Evolutionary conservation across 2,329 filamentous ascomycete genomes (phyloP), one percentile per base, ranked within the genome.

Genomic region (Pyrenochaeta sp.): DNA sequence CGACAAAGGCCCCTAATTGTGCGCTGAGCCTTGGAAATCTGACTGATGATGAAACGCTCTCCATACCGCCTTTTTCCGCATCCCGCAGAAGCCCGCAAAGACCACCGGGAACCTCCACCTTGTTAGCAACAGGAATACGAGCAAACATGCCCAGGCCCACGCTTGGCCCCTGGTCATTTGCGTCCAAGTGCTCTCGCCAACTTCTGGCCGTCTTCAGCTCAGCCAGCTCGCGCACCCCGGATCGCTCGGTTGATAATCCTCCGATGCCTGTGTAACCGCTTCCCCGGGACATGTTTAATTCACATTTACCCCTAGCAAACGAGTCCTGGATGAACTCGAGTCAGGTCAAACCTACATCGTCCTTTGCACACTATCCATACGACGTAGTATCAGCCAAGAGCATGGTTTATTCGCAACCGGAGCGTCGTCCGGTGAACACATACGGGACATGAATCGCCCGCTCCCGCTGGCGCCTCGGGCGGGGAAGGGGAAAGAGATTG

Each of bases 201-300:
- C 23, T 14, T 22, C 19, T 14, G 19, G 21, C 23, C n/a, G n/a
- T n/a, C 31, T 43, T 24, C 22, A 22, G 35, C 28, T 38, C 22
- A 30, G 27, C 37, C 40, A 42, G 50, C 44, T 48, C 28, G 41
- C 26, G 21, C 36, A 38, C 36, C 35, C 46, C 48, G 45, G 39
- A 38, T 39, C 30, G 39, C 44, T 48, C 41, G 53, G 35, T 29
- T 46, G 38, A 44, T n/a, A 38, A 51, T 43, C 32, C 26, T 42
- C 51, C 44, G 50, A 41, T 14, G 21, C 15, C 29, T 30, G 38
- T 29, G 37, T 8, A 48, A 51, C 49, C 52, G 31, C 26, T 15
- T 35, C 15, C 28, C 32, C 35, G 45, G 49, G 42, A 31, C 36
- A 18, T 21, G 19, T 19, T 38, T 15, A 22, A 32, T 15, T 21